Percentiles rank a stretch among this genome's conserved stretches.
These are phyloP conservation scores for Ganoderma lingzhi DNA, from an alignment of 1,284 basidiomycete species.

Conservation along the genomic window DNA sequence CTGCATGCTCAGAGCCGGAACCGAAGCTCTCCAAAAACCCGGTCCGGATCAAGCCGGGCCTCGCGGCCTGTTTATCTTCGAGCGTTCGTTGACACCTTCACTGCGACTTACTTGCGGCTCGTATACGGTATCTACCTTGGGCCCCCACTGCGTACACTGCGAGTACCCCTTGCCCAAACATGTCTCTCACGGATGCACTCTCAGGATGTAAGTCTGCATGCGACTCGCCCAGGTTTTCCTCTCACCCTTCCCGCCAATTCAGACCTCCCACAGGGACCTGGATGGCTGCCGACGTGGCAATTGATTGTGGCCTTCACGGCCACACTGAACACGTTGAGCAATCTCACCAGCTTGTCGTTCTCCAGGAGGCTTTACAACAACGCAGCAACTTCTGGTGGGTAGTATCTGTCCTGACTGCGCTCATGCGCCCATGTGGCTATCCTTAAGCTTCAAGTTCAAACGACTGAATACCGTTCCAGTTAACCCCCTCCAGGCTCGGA, in stretches of 20 bases:
- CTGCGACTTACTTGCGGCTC: neutral
- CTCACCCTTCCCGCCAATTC: neutral
- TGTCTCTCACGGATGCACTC: slow-evolving; percentile 24
- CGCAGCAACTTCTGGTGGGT: slow-evolving; percentile 46
- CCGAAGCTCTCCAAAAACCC: neutral
- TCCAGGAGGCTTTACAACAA: slow-evolving; percentile 82
- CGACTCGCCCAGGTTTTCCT: neutral
- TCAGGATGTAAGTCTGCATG: slow-evolving; percentile 27
- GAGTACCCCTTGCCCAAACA: neutral
- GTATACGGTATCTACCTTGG: neutral
- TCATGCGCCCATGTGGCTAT: neutral
- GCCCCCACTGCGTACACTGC: neutral
- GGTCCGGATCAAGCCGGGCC: slow-evolving; percentile 1
- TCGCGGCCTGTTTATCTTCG: neutral
- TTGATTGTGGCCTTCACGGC: slow-evolving; percentile 80
- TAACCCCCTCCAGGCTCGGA: slow-evolving; percentile 83
- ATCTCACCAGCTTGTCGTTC: slow-evolving; percentile 79
- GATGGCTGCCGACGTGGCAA: slow-evolving; percentile 89
- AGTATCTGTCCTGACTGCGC: neutral
- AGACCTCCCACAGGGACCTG: slow-evolving; percentile 64
- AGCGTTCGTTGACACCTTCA: neutral
- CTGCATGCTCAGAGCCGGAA: neutral
- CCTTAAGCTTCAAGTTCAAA: neutral
- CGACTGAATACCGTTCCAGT: slow-evolving; percentile 56
- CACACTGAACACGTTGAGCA: slow-evolving; percentile 87